Base-by-base conservation (phyloP, 2,329 filamentous ascomycete genomes). In the Colletotrichum godetiae region DNA sequence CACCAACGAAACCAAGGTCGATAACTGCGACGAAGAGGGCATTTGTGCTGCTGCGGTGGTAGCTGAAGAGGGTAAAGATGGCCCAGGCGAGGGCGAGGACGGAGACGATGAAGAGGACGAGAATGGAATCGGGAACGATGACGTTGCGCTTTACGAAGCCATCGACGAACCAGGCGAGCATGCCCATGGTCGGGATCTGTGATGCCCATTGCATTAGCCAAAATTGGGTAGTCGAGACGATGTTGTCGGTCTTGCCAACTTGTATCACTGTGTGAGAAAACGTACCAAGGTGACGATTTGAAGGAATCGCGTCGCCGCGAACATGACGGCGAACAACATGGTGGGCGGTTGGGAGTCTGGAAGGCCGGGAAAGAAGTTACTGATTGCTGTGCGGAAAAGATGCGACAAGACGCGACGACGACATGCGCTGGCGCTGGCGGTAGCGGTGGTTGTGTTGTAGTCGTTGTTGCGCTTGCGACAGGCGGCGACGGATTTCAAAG, bases 51-150 rank as follows among this genome's bases (percentile, higher is more conserved):
- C 88, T 89, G 72, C 90, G 90, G 85, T 91, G 89, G 86, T 92
- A 93, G 80, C 84, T 87, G 86, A 93, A 91, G 74, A 93, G 86
- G 8, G 91, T 93, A 80, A 88, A 88, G 82, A 92, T 82, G 75
- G 89, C 84, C 91, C 91, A 93, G 72, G 89, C 89, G 67, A 89
- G 85, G 42, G 85, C 91, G 67, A 93, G 86, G 22, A 91, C 88
- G 29, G 88, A 89, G 74, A 92, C 89, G 84, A 93, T 92, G 87
- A 93, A 93, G 76, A 92, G 86, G 76, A 92, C 84, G 73, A 93
- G 88, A 80, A 92, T 88, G 80, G 89, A 89, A 81, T 86, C 84
- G 29, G 91, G 91, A 0, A 91, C 91, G 64, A 92, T 84, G 73
- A 85, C 79, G 81, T 92, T 92, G 77, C 81, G 78, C 66, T 83